Base-by-base conservation (phyloP, 441 rosid species). In the Monsonia emarginata region DNA sequence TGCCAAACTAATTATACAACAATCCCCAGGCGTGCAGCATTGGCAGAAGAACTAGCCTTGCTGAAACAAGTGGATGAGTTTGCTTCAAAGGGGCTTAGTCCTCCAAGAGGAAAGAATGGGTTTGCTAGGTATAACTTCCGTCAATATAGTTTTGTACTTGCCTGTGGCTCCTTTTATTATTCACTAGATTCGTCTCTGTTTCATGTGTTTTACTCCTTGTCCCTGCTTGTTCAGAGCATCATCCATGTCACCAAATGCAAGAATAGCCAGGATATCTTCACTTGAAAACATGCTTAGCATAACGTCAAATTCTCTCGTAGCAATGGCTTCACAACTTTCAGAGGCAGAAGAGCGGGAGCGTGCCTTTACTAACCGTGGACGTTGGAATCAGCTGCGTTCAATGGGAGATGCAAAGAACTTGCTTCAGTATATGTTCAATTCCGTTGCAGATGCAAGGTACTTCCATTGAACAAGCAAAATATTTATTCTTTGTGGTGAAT, bases 261-360 rank as follows among this genome's bases (percentile, higher is more conserved):
- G 97, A 75, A 74, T 80, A 88, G 85, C 97, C 22, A 75, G 96
- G 70, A 88, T 87, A 76, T 81, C 96, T 65, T 88, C 96, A 52
- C 93, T 95, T 2, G 97, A 95, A 81, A 85, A 76, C 80, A 95
- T 95, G 99, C 80, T 89, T 5, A 81, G 85, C 78, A 89, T 91
- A 76, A 85, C 99, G 72, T 95, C 97, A 30, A 85, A 86, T 74
- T 95, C 96, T 44, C 88, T 91, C 13, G 94, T 94, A 30, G 86
- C 99, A 44, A 94, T 94, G 99, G 99, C 99, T 63, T 89, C 97
- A 72, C 97, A 94, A 79, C 96, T 94, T 67, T 94, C 97, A 19
- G 99, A 94, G 81, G 97, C 96, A 69, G 96, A 91, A 78, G 99
- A 95, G 75, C 79, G 97, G 21, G 99, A 94, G 60, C 94, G 97